Conservation (phyloP, 768 basidiomycete genomes). For the Lactifluus piperatus region DNA sequence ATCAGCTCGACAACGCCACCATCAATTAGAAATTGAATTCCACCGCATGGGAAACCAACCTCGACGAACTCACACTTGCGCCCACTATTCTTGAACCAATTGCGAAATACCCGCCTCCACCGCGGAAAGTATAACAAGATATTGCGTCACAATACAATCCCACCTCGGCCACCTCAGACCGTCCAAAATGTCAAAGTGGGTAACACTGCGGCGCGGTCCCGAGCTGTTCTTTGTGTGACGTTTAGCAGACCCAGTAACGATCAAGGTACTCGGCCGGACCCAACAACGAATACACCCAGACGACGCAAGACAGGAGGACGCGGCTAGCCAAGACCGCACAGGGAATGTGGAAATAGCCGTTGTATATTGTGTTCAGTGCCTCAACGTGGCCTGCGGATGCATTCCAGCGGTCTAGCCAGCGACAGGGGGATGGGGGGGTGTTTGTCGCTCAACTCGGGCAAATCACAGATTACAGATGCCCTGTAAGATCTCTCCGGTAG, state of each 20-base stretch:
- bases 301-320: not conserved
- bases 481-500: not conserved
- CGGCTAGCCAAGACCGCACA: not conserved
- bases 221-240: not conserved
- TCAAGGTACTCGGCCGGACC: not conserved
- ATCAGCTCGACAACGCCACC: constrained; percentile 10
- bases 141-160: too few relatives aligned
- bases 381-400: not conserved
- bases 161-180: too few relatives aligned
- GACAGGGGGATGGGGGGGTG: too few relatives aligned
- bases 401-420: not conserved
- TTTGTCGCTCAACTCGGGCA: too few relatives aligned
- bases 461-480: not conserved
- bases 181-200: not conserved
- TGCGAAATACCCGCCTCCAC: not conserved
- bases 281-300: not conserved
- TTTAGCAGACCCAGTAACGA: not conserved
- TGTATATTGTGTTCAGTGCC: not conserved
- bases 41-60: not conserved
- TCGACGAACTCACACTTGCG: not conserved
- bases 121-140: not conserved
- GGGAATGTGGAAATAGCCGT: not conserved
- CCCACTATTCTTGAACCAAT: not conserved
- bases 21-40: not conserved
- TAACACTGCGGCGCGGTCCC: not conserved